These are phyloP conservation scores for Sanghuangporus sanghuang DNA, from an alignment of 1,284 basidiomycete genomes.

Conservation along the genomic window DNA sequence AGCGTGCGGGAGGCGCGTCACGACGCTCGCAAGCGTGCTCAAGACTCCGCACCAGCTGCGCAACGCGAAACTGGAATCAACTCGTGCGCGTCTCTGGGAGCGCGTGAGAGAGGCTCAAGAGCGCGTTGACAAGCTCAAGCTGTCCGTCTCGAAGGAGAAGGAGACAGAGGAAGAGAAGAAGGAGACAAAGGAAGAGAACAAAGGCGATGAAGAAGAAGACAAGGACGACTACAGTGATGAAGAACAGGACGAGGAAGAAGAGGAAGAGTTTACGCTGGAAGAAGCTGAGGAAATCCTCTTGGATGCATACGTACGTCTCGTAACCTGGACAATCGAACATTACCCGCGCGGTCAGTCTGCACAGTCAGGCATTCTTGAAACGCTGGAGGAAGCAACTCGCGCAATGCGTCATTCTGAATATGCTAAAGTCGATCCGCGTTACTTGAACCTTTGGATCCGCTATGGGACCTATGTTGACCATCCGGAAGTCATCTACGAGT, in stretches of 20 bases:
- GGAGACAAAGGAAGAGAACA: conserved; percentile 27
- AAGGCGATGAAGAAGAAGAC: conserved; percentile 13
- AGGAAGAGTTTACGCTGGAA: conserved; percentile 31
- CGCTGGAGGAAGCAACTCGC: conserved; percentile 79
- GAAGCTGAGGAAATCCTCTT: conserved; percentile 28
- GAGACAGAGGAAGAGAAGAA: conserved; percentile 27
- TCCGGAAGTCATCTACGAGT: conserved; percentile 75
- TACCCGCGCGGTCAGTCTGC: conserved; percentile 62
- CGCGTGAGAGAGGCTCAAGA: conserved; percentile 46
- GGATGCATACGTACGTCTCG: conserved; percentile 56
- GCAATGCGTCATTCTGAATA: conserved; percentile 62
- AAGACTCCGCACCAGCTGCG: conserved; percentile 70
- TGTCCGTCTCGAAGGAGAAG: conserved; percentile 24
- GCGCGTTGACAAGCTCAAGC: conserved; percentile 23
- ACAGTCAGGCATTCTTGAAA: conserved; percentile 72
- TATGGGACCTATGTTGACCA: conserved; percentile 81
- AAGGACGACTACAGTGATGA: conserved; percentile 27
- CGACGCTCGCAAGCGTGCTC: conserved; percentile 64
- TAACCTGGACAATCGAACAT: conserved; percentile 69
- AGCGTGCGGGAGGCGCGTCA: conserved; percentile 66
- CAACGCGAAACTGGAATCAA: conserved; percentile 57
- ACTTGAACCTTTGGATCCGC: conserved; percentile 90
- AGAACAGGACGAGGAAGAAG: conserved; percentile 41
- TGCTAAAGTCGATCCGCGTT: conserved; percentile 73
- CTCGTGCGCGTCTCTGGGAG: conserved; percentile 51